Evolutionary conservation across 202 grass and related monocot genomes (phyloP), one percentile per base, ranked within the genome.

Genomic region (Cymbopogon flexuosus): DNA sequence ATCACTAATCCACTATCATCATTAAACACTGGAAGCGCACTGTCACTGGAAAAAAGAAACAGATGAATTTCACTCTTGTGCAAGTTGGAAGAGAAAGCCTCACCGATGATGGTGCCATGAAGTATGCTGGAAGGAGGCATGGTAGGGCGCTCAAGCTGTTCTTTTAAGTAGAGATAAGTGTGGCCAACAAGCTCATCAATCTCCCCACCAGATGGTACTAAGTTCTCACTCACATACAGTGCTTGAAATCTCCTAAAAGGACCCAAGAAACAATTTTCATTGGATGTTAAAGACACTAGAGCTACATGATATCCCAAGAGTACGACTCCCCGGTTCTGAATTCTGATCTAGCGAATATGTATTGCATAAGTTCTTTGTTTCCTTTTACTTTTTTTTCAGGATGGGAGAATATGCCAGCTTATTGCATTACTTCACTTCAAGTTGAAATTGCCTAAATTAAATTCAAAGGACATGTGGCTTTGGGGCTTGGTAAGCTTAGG

Each of bases 21-120:
- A 57, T 22, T 57, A 57, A 57, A 22, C 51, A 56, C 19, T 22
- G 8, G 19, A 57, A 57, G 8, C n/a, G 2, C 7, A 10, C 19
- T 57, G 8, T 23, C n/a, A 57, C 54, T 19, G 8, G 47, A 72
- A 57, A 14, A 73, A 3, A 33, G 68, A n/a, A 75, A 51, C 0
- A 37, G 9, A 57, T 57, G 57, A 34, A 39, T 22, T 73, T 27
- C 39, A 83, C 18, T 22, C 68, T 54, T 54, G 52, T 3, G 62
- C 24, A 86, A 74, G 10, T 76, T 79, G 6, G 75, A 79, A 62
- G 49, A 86, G 22, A 34, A 78, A 18, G 80, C 68, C 89, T 80
- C 80, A 98, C 95, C 95, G 73, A 98, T 98, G 49, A 98, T 88
- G 67, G 92, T 98, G 78, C 92, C 95, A 84, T 98, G 95, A 83